These are phyloP conservation scores for Alternaria metachromatica DNA, from an alignment of 2,329 filamentous ascomycete genomes.

Conservation along the genomic window DNA sequence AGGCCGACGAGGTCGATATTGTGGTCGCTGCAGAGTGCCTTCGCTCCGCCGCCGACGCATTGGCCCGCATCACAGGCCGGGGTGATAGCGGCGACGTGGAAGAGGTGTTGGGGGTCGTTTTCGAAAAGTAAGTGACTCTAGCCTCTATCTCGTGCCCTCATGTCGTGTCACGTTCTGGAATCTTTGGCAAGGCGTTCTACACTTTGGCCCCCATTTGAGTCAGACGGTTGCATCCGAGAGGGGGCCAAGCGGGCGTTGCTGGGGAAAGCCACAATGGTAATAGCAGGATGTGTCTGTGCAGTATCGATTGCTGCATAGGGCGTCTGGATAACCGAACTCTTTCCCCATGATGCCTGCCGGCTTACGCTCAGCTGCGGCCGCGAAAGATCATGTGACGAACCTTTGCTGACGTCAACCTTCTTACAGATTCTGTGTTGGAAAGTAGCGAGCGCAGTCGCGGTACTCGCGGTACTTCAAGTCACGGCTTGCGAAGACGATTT, in stretches of 20 bases:
- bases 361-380: slow-evolving; percentile 10
- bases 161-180: slow-evolving; percentile 4
- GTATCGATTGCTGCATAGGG: slow-evolving; percentile 8
- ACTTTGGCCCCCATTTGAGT: slow-evolving; percentile 7
- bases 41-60: slow-evolving; percentile 56
- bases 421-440: slow-evolving; percentile 35
- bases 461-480: neutral
- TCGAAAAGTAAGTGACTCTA: slow-evolving; percentile 79
- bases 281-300: slow-evolving; percentile 15
- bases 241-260: slow-evolving; percentile 2
- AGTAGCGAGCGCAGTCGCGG: slow-evolving; percentile 5
- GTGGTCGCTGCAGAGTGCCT: slow-evolving; percentile 91
- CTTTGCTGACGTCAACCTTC: slow-evolving; percentile 5
- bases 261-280: slow-evolving; percentile 29
- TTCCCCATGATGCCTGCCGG: slow-evolving; percentile 5
- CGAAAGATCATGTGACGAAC: neutral
- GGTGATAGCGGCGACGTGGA: slow-evolving; percentile 90
- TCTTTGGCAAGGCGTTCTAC: slow-evolving; percentile 3
- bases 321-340: neutral
- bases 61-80: slow-evolving; percentile 83
- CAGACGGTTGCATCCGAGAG: slow-evolving; percentile 9
- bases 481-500: neutral
- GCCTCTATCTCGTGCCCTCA: neutral
- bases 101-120: slow-evolving; percentile 94
- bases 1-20: slow-evolving; percentile 70